Conservation (phyloP, 345 rosid species). For the Theobroma cacao region DNA sequence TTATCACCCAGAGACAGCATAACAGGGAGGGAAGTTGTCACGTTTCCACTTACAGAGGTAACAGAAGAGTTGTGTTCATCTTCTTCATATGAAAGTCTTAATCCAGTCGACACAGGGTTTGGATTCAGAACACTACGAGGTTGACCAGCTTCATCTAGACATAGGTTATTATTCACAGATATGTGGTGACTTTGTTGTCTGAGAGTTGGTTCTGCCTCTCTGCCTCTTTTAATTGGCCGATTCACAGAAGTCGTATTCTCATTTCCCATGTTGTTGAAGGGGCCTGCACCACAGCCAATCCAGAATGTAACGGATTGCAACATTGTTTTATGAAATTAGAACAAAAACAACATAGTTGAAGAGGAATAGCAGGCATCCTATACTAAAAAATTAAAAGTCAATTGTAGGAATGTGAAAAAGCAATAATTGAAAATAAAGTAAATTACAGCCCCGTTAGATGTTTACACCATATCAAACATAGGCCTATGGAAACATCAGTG, state of each 20-base stretch:
- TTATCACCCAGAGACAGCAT: slow-evolving; percentile 45
- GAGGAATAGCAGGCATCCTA: background rate
- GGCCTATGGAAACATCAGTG: background rate
- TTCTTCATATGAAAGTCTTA: slow-evolving; percentile 62
- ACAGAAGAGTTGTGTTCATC: slow-evolving; percentile 71
- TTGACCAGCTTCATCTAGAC: slow-evolving; percentile 38
- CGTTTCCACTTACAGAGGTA: slow-evolving; percentile 50
- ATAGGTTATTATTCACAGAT: slow-evolving; percentile 39
- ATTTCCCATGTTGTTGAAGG: slow-evolving; percentile 42
- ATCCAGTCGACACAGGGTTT: slow-evolving; percentile 63
- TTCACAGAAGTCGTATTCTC: slow-evolving; percentile 30
- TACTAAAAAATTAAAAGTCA: background rate
- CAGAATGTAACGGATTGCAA: slow-evolving; percentile 24
- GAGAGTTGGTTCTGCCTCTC: slow-evolving; percentile 42
- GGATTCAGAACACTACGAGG: slow-evolving; percentile 46
- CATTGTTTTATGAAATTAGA: background rate
- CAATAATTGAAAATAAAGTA: background rate
- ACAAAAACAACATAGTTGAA: background rate
- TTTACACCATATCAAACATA: background rate
- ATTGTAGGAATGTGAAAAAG: background rate
- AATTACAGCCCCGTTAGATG: background rate
- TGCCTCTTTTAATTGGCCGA: slow-evolving; percentile 47
- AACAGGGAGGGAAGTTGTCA: slow-evolving; percentile 37
- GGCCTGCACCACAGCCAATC: slow-evolving; percentile 43
- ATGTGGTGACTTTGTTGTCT: slow-evolving; percentile 42